Evolutionary conservation across 345 rosid genomes (phyloP), one percentile per base, ranked within the genome.

Genomic region (Citropsis articulata): DNA sequence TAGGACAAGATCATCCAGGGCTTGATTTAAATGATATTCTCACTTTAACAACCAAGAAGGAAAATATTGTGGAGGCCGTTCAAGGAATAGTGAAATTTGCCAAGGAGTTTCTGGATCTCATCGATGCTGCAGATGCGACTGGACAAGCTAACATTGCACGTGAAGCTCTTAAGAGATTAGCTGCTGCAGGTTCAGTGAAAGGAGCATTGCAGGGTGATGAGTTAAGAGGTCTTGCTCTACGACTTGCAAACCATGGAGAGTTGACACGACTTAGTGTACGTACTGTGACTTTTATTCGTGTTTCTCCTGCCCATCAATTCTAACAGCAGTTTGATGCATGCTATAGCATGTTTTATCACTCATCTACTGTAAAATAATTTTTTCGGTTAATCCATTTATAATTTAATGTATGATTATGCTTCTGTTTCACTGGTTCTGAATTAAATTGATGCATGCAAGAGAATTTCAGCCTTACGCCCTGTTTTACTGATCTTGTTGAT

Each of bases 91-190:
- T 89, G 33, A 97, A 94, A 81, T 97, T 90, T 71, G 93, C 94
- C 1, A 94, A 85, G 87, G 98, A 97, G 86, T 97, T 97, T 90
- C 83, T 92, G 87, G 98, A 97, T 78, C 98, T 97, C 42, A 94
- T 97, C 73, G 99, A 97, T 86, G 99, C 96, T 76, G 99, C 99
- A 50, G 98, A 97, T 91, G 98, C 98, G 78, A 94, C 99, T 42
- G 99, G 93, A 59, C 94, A 93, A 72, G 93, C 84, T 33, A 95
- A 94, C 50, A 91, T 94, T 85, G 98, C 97, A 81, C 95, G 97
- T 2, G 98, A 97, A 86, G 98, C 98, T 78, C 90, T 94, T 33
- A 97, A 93, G 88, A 88, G 99, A 84, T 88, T 97, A 63, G 97
- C 98, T 75, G 90, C 97, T 53, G 98, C 99, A 56, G 98, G 99